Evolutionary conservation across 2,329 filamentous ascomycete genomes (phyloP), one percentile per base, ranked within the genome.

Genomic region (Thelonectria olida): DNA sequence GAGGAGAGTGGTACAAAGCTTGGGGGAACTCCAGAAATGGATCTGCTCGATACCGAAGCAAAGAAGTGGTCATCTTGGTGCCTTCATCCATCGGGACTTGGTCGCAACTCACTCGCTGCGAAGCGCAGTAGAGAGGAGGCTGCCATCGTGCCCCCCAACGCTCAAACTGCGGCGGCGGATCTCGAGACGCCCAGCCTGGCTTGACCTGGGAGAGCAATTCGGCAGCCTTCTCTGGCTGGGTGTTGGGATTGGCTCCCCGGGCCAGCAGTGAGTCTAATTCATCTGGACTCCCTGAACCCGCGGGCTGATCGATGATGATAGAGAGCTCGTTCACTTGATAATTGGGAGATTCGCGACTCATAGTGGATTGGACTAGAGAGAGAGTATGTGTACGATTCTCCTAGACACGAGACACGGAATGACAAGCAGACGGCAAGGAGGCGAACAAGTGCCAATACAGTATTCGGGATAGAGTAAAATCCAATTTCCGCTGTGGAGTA

Each of bases 161-260:
- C n/a, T 34, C 17, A 36, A 54, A 54, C 15, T 54, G 39, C 27
- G 51, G 51, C 9, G 51, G 51, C 5, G 51, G 39, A 25, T 47
- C 51, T 6, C 15, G 39, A 38, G 20, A 45, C 9, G 39, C 51
- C 51, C 51, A 54, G 31, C 27, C 28, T 45, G 41, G 17, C 28
- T 45, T 12, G 13, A 45, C 25, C 27, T 36, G 7, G 17, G 19
- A 25, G 17, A 54, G 39, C 3, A 34, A 23, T 38, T 54, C 15
- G 19, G 7, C 10, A 22, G 19, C 19, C 12, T 7, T 36, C 12
- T 28, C 13, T 50, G 27, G 47, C 17, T 22, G 47, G 2, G 8
- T 7, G 19, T 50, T 50, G 3, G 47, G 47, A 36, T 50, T 28
- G n/a, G 47, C 47, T 50, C 28, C 47, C n/a, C n/a, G n/a, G n/a